These are phyloP conservation scores for Colletotrichum falcatum DNA, from an alignment of 2,329 filamentous ascomycete genomes.

Conservation along the genomic window DNA sequence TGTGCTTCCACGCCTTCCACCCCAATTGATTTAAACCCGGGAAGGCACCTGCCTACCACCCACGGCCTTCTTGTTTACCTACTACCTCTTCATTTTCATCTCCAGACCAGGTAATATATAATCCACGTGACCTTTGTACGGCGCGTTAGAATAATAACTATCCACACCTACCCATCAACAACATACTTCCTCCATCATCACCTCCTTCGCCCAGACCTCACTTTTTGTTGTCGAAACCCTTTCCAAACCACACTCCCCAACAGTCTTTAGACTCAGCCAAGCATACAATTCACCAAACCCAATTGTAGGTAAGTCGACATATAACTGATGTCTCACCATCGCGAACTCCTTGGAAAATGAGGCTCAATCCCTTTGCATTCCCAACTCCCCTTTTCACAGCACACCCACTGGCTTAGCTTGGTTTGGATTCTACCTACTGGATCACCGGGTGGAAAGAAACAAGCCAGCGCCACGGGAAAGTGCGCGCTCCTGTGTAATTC, in stretches of 20 bases:
- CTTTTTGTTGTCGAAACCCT: slow-evolving; percentile 4
- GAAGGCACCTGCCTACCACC: slow-evolving; percentile 6
- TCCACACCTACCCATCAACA: background rate
- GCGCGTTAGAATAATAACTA: background rate
- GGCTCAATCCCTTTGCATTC: background rate
- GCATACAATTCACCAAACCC: background rate
- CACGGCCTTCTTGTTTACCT: background rate
- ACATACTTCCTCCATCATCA: background rate
- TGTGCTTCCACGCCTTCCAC: slow-evolving; percentile 1
- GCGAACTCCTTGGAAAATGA: background rate
- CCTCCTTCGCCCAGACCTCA: background rate
- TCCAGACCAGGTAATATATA: slow-evolving; percentile 10
- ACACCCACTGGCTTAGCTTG: background rate
- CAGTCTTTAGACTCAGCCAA: background rate
- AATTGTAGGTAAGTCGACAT: slow-evolving; percentile 29
- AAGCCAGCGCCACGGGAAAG: background rate
- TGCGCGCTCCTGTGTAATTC: slow-evolving; percentile 12
- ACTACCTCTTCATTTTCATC: background rate
- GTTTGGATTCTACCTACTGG: background rate
- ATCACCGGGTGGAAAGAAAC: background rate
- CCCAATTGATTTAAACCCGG: slow-evolving; percentile 10
- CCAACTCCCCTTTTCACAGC: background rate
- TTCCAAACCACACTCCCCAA: background rate
- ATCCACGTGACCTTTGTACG: slow-evolving; percentile 16
- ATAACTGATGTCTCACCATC: background rate